phyloP scores from a whole-genome alignment of 805 yeast genomes.

The Maudiozyma bulderi region DNA sequence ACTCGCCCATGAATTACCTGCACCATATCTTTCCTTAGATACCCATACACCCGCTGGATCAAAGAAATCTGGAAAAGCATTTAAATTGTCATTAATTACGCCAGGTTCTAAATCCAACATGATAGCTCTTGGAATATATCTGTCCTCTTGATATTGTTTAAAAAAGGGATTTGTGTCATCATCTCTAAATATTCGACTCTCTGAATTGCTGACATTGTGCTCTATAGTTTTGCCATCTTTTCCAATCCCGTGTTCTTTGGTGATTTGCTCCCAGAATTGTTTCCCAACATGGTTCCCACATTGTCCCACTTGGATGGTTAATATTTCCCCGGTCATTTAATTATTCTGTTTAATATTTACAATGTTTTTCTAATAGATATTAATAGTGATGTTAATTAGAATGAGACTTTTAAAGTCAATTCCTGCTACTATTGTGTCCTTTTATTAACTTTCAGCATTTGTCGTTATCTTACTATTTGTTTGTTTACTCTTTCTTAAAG shows the following conservation, averaged over 20 bases:
- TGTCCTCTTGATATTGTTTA: slow-evolving; percentile 59
- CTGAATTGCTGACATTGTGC: slow-evolving; percentile 8
- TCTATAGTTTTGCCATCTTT: slow-evolving; percentile 25
- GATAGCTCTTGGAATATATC: slow-evolving; percentile 82
- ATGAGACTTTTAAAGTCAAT: neutral
- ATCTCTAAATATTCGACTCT: slow-evolving; percentile 27
- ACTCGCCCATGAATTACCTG: slow-evolving; percentile 92
- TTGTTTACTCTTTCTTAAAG: neutral
- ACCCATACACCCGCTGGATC: slow-evolving; percentile 76
- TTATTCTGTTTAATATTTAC: neutral
- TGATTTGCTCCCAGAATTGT: slow-evolving; percentile 84
- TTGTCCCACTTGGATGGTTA: slow-evolving; percentile 67
- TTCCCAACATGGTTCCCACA: slow-evolving; percentile 96
- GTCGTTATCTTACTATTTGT: neutral
- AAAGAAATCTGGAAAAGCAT: slow-evolving; percentile 51
- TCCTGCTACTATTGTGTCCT: too few relatives aligned
- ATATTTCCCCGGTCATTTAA: slow-evolving; percentile 49
- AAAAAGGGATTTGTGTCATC: slow-evolving; percentile 84
- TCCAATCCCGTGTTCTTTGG: slow-evolving; percentile 74
- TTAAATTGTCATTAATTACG: slow-evolving; percentile 58
- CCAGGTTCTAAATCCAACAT: slow-evolving; percentile 86
- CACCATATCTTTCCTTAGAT: slow-evolving; percentile 79
- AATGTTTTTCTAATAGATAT: neutral
- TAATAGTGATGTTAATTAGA: neutral
- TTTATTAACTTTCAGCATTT: too few relatives aligned